Evolutionary conservation across 768 basidiomycete species (phyloP).

Genomic region (Melanogaster broomeanus): DNA sequence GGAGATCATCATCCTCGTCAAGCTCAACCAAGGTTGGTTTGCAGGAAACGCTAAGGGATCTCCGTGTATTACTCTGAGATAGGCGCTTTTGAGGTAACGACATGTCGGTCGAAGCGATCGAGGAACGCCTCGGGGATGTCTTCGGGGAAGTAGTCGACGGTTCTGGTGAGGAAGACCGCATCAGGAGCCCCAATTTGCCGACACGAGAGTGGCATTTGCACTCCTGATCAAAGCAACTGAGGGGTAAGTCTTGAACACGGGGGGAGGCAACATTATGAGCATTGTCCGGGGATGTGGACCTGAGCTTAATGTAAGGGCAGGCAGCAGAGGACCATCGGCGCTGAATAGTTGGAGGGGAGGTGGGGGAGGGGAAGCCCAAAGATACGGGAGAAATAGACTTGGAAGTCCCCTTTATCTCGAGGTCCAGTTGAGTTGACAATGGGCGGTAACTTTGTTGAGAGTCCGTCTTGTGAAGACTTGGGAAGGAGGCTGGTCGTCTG

Average conservation of each 20-base stretch:
- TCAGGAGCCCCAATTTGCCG: slow-evolving; percentile 10
- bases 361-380: background rate
- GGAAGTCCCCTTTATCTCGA: slow-evolving; percentile 3
- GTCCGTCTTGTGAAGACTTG: background rate
- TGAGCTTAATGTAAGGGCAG: slow-evolving; percentile 1
- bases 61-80: slow-evolving; percentile 6
- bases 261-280: background rate
- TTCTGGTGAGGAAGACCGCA: background rate
- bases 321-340: slow-evolving; percentile 7
- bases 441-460: background rate
- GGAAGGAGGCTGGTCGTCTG: slow-evolving; percentile 4
- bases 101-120: background rate
- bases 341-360: background rate
- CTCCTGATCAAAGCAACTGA: background rate
- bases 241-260: slow-evolving; percentile 2
- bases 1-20: background rate
- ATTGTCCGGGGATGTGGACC: background rate
- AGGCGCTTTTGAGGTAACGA: slow-evolving; percentile 10
- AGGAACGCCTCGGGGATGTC: background rate
- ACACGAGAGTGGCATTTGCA: slow-evolving; percentile 5
- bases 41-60: slow-evolving; percentile 1
- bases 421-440: slow-evolving; percentile 14
- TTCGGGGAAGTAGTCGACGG: background rate
- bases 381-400: background rate
- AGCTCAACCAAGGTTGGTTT: background rate